These are phyloP conservation scores for Collybia nuda DNA, from an alignment of 768 basidiomycete genomes.

Conservation along the genomic window DNA sequence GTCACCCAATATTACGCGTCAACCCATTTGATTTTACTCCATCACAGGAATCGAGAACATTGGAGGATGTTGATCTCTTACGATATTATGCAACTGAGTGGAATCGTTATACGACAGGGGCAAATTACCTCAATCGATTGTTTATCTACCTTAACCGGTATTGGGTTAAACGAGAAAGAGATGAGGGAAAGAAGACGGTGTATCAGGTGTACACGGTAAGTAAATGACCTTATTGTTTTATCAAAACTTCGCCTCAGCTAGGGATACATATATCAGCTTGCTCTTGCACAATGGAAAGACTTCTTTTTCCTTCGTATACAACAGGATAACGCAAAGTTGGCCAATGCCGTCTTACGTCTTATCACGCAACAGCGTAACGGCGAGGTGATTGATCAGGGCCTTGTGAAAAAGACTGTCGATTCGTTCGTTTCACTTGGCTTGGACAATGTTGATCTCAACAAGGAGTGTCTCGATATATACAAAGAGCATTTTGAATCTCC, in stretches of 20 bases:
- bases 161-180: constrained; percentile 99
- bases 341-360: constrained; percentile 82
- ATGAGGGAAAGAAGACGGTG: constrained; percentile 94
- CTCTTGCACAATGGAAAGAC: constrained; percentile 93
- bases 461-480: constrained; percentile 94
- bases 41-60: constrained; percentile 69
- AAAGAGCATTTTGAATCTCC: constrained; percentile 88
- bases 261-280: constrained; percentile 52
- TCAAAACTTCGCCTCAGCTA: constrained; percentile 3
- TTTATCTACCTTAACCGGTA: constrained; percentile 98
- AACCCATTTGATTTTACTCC: neutral
- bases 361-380: constrained; percentile 95
- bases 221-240: constrained; percentile 5
- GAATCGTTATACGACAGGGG: constrained; percentile 96
- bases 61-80: constrained; percentile 89
- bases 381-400: constrained; percentile 89
- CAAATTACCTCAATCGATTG: constrained; percentile 93
- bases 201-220: constrained; percentile 95
- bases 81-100: constrained; percentile 93
- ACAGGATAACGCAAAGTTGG: constrained; percentile 76
- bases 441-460: constrained; percentile 89
- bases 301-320: constrained; percentile 90
- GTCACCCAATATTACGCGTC: constrained; percentile 7
- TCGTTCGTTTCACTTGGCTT: constrained; percentile 97
- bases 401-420: constrained; percentile 97